Base-by-base conservation (phyloP, 2,329 filamentous ascomycete genomes). In the Penicillium janthinellum region DNA sequence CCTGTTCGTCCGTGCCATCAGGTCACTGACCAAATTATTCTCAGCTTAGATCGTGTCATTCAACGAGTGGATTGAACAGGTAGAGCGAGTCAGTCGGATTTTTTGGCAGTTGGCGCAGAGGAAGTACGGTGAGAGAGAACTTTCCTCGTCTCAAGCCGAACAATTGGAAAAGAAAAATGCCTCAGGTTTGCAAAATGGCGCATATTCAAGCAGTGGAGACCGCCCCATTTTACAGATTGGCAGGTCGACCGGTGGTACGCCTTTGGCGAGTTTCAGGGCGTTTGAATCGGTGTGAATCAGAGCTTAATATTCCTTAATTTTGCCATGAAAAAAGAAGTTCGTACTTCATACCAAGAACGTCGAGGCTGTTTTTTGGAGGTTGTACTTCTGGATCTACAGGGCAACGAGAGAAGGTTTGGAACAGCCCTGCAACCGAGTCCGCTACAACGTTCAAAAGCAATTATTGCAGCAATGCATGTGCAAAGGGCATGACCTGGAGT, bases 171-270 rank as follows among this genome's bases (percentile, higher is more conserved):
- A 39, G 54, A 61, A 68, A 68, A 68, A 67, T 66, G 64, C 64
- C 66, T 68, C 66, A 67, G 66, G 65, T 58, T 52, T 64, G 57
- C 56, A 60, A 67, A 68, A 68, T 68, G 56, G 60, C 66, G 63
- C 66, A 68, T 63, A 64, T 45, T 65, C 45, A 56, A 58, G 53
- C 52, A 34, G 52, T 59, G 58, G 55, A 37, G 58, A 42, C 61
- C 34, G 38, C 51, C 31, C 37, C 25, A 41, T 42, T 38, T 51
- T 48, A 20, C 48, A 52, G 38, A 45, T 35, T 54, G 22, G 34
- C 45, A 28, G 37, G 22, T 34, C 50, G 25, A 47, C 20, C 28
- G 37, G 20, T 12, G 34, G n/a, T 15, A 37, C 47, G 54, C 31
- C 31, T 54, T 50, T 31, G 14, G 25, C 15, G 38, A 28, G 56